Base-by-base conservation (phyloP, 176 grass and related monocot genomes). In the Musa acuminata region DNA sequence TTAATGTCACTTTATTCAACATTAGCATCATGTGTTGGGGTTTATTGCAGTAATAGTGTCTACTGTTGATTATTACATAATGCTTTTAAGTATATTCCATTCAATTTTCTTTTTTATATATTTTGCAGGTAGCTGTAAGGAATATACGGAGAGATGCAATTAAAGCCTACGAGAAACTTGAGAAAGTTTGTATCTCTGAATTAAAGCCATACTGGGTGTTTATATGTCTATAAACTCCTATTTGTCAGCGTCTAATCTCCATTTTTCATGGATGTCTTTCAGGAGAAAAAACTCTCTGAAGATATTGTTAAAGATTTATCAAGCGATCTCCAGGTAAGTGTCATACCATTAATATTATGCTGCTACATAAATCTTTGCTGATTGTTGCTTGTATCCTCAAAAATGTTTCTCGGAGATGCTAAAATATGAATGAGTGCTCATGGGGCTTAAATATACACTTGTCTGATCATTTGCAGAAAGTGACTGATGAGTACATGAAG, bases 261-360 rank as follows among this genome's bases (percentile, higher is more conserved):
- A 64, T 74, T 85, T 51, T 79, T 69, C 10, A 52, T 20, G 63
- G 71, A 1, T 12, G 29, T 65, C 82, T 60, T 69, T 52, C 70
- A 99, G 95, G 95, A 94, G 87, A 97, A 99, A 78, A 99, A 99
- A 49, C 88, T 99, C 78, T 91, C 90, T 83, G 87, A 93, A 87
- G 87, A 91, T 89, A 90, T 91, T 67, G 80, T 85, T 35, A 89
- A 85, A 77, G 84, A 91, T 91, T 87, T 93, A 57, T 93, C 90
- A 73, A 80, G 79, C 55, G 90, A 93, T 74, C 73, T 89, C 62
- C 86, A 91, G 64, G 88, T 85, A 83, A 81, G 16, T 50, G 49
- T 16, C 7, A 19, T 20, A 14, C 19, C 9, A 69, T 17, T 69
- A 9, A 14, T 9, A 66, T 66, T 43, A 43, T 43, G 35, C 7